Conservation (phyloP, 768 basidiomycete species). For the Tricholoma sp. region DNA sequence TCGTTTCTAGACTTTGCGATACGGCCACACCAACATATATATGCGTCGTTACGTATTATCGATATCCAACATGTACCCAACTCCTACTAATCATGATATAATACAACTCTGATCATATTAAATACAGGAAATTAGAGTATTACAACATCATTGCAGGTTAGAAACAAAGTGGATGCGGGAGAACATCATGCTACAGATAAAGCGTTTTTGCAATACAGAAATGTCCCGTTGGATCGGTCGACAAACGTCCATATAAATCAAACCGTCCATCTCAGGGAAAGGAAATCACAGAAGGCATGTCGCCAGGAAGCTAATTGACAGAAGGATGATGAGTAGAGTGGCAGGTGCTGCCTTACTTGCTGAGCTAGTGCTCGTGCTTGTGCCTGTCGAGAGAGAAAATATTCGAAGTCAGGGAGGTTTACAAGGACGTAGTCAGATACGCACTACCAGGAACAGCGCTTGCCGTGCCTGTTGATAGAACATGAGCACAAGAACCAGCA, state of each 20-base stretch:
- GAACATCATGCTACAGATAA: background rate
- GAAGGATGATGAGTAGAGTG: background rate
- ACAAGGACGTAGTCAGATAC: background rate
- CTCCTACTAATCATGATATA: no score
- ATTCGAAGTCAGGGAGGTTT: background rate
- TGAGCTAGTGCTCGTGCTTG: background rate
- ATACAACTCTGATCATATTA: no score
- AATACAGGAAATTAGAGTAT: no score
- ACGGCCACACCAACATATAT: no score
- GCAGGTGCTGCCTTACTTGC: background rate
- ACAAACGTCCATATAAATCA: background rate
- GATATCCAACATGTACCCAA: no score
- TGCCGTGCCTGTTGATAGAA: conserved; percentile 8
- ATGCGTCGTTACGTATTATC: no score
- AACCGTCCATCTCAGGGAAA: background rate
- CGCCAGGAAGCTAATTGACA: background rate
- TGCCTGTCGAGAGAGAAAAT: background rate
- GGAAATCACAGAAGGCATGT: background rate
- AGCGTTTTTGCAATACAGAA: background rate
- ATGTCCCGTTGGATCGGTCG: background rate
- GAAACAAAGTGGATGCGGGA: background rate
- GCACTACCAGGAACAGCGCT: background rate
- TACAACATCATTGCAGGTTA: background rate
- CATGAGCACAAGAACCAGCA: background rate
- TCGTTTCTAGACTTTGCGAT: no score